Conservation (phyloP, 1,139 yeast genomes). For the Sugiyamaella japonica region DNA sequence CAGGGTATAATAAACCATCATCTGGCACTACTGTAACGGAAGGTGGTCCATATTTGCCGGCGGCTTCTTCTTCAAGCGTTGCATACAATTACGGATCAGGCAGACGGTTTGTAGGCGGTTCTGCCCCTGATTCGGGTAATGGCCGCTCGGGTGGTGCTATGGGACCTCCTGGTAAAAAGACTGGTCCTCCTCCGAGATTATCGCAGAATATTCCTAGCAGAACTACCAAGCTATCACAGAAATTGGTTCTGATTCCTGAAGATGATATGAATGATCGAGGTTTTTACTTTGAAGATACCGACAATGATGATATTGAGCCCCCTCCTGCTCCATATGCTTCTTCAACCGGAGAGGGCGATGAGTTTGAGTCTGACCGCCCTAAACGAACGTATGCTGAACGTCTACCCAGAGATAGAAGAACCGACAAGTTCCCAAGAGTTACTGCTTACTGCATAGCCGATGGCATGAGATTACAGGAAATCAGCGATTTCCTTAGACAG, state of each 20-base stretch:
- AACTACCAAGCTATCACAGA: constrained; percentile 82
- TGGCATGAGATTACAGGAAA: constrained; percentile 64
- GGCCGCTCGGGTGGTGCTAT: background rate
- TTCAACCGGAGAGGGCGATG: constrained; percentile 20
- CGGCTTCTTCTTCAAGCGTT: constrained; percentile 7
- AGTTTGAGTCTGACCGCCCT: constrained; percentile 35
- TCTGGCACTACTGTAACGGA: constrained; percentile 2
- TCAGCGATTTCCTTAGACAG: constrained; percentile 61
- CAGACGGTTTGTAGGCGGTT: constrained; percentile 1
- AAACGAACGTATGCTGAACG: constrained; percentile 66
- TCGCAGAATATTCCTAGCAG: constrained; percentile 76
- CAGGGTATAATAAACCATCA: background rate
- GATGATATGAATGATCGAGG: constrained; percentile 42
- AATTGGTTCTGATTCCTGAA: constrained; percentile 83
- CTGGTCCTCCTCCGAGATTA: constrained; percentile 35
- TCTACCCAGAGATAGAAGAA: constrained; percentile 65
- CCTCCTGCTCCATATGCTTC: constrained; percentile 28
- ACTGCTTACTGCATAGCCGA: constrained; percentile 91
- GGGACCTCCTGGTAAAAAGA: background rate
- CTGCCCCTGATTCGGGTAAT: background rate
- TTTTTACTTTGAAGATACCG: constrained; percentile 30
- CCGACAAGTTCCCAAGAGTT: constrained; percentile 72
- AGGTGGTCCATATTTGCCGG: constrained; percentile 10
- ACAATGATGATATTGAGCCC: constrained; percentile 30
- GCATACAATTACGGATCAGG: constrained; percentile 9